Percentiles rank a stretch among this genome's conserved stretches.
These are phyloP conservation scores for Hypoxylon subgilvum DNA, from an alignment of 495 filamentous ascomycete genomes.

Conservation along the genomic window DNA sequence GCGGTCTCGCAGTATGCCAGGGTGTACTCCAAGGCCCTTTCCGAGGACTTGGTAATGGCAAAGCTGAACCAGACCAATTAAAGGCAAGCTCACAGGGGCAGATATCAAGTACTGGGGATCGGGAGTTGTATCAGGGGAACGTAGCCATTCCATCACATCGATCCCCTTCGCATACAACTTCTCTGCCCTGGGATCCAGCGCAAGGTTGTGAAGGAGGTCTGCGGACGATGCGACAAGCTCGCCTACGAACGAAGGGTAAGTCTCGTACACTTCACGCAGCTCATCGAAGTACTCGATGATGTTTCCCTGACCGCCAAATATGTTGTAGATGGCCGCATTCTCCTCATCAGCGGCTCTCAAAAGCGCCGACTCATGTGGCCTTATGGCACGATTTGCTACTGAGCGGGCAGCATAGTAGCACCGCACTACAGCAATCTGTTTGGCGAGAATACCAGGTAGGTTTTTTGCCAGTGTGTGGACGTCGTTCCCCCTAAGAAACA, in stretches of 20 bases:
- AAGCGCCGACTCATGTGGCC: conserved; percentile 88
- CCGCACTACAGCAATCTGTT: conserved; percentile 84
- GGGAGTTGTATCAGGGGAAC: conserved; percentile 82
- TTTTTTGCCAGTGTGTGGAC: conserved; percentile 86
- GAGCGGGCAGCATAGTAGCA: conserved; percentile 90
- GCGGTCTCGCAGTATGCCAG: conserved; percentile 80
- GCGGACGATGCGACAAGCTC: conserved; percentile 80
- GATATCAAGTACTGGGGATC: conserved; percentile 96
- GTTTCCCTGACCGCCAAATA: conserved; percentile 99
- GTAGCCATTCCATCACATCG: conserved; percentile 91
- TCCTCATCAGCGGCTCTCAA: conserved; percentile 84
- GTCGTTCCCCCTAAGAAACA: conserved; percentile 92
- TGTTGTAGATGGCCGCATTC: conserved; percentile 79
- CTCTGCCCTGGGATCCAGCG: conserved; percentile 81
- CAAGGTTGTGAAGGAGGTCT: conserved; percentile 80
- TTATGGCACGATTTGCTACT: conserved; percentile 80
- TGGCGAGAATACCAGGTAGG: conserved; percentile 83
- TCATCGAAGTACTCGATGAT: conserved; percentile 99
- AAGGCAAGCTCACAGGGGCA: conserved; percentile 93
- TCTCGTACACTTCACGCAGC: conserved; percentile 84
- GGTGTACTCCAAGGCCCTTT: conserved; percentile 82
- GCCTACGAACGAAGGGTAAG: conserved; percentile 88
- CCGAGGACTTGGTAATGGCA: conserved; percentile 94
- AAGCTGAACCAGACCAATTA: conserved; percentile 94
- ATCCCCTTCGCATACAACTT: conserved; percentile 97